Conservation (phyloP, 2,329 filamentous ascomycete species). For the Arthroderma sp. region DNA sequence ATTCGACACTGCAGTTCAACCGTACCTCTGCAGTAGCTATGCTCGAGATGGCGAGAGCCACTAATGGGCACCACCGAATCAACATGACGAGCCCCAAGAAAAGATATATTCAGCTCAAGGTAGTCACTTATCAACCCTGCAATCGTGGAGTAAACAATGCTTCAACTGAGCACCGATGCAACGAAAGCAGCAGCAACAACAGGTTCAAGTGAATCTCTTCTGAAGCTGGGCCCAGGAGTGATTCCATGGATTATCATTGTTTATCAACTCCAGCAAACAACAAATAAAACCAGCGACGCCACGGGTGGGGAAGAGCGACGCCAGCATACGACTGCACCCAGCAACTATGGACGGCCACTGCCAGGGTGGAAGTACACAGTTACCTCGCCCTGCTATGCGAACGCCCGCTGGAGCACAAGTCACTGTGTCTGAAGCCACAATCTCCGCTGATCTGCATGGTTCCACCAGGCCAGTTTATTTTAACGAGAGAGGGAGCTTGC, state of each 20-base stretch:
- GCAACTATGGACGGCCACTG: background rate
- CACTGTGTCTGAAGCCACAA: background rate
- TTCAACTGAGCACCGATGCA: background rate
- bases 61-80: constrained; percentile 6
- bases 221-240: background rate
- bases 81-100: constrained; percentile 7
- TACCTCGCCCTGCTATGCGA: background rate
- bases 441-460: constrained; percentile 2
- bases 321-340: background rate
- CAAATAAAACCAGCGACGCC: constrained; percentile 4
- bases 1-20: too few species aligned
- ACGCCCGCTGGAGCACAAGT: background rate
- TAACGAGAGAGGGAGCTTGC: background rate
- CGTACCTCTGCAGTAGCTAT: constrained; percentile 7
- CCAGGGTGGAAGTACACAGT: background rate
- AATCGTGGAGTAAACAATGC: background rate
- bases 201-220: too few species aligned
- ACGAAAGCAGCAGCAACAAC: background rate
- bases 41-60: constrained; percentile 2
- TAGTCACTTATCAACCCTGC: background rate
- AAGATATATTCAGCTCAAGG: background rate
- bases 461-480: background rate
- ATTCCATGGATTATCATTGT: constrained; percentile 1
- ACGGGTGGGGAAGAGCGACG: constrained; percentile 4
- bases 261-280: background rate